phyloP scores from a whole-genome alignment of 176 grass and related monocot genomes.

The Rhynchospora tenuis region DNA sequence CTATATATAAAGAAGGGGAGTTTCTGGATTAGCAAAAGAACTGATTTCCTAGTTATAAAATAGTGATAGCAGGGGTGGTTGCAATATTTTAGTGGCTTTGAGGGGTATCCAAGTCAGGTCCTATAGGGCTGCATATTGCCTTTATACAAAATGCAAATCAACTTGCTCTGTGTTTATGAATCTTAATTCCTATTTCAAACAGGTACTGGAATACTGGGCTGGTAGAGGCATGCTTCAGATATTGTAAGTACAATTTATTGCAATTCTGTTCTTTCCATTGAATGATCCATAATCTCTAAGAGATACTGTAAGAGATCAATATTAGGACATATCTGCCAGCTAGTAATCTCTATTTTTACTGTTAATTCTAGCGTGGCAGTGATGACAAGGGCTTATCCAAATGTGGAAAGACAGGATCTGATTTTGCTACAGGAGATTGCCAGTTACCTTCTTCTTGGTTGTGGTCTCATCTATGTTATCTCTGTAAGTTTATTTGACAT shows the following conservation, averaged over 20 bases:
- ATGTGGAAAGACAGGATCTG: constrained; percentile 42
- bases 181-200: background rate
- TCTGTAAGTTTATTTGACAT: constrained; percentile 45
- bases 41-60: background rate
- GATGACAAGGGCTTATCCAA: constrained; percentile 88
- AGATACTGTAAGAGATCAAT: background rate
- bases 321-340: background rate
- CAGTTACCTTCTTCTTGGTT: constrained; percentile 87
- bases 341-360: background rate
- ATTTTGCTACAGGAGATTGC: constrained; percentile 85
- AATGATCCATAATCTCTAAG: background rate
- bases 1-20: background rate
- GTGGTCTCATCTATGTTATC: constrained; percentile 71
- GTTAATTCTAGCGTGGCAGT: constrained; percentile 71
- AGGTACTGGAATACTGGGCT: constrained; percentile 88
- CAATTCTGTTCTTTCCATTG: background rate
- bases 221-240: constrained; percentile 91
- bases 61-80: background rate
- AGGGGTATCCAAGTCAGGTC: background rate
- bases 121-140: background rate
- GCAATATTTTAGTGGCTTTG: background rate
- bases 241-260: constrained; percentile 52
- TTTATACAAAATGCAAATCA: background rate
- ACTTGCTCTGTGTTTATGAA: background rate
- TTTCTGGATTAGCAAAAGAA: background rate